Conservation (phyloP, 768 basidiomycete species). For the Tylopilus plumbeoviolaceoides region DNA sequence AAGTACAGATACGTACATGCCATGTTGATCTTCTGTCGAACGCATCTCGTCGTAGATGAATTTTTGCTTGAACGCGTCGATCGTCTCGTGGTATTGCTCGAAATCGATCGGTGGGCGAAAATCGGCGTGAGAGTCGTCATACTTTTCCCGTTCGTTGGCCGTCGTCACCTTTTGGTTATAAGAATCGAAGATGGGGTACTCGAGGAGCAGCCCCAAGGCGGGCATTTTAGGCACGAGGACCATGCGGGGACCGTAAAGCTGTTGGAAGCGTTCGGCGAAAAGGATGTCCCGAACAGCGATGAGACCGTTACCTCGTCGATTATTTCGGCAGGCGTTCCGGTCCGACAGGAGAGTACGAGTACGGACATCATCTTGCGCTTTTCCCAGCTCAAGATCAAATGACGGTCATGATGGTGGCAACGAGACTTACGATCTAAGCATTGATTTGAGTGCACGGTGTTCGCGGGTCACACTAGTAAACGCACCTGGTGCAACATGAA, state of each 20-base stretch:
- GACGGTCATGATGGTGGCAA: neutral
- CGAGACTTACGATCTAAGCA: conserved; percentile 29
- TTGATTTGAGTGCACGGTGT: conserved; percentile 15
- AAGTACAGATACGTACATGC: conserved; percentile 51
- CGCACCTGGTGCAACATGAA: conserved; percentile 98
- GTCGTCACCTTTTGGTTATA: conserved; percentile 61
- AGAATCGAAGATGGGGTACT: conserved; percentile 76
- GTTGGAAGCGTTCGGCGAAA: neutral
- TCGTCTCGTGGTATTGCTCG: conserved; percentile 56
- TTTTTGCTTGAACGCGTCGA: conserved; percentile 79
- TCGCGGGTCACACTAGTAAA: conserved; percentile 10
- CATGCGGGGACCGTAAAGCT: conserved; percentile 74
- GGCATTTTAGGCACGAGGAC: conserved; percentile 96
- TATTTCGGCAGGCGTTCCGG: conserved; percentile 66
- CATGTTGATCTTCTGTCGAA: conserved; percentile 71
- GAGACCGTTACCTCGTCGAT: conserved; percentile 58
- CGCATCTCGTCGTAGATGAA: conserved; percentile 88
- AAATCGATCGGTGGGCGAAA: conserved; percentile 75
- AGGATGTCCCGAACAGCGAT: neutral
- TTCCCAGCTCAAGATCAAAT: conserved; percentile 9
- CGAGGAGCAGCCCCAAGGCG: conserved; percentile 86
- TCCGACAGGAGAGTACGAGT: conserved; percentile 75
- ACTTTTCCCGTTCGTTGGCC: conserved; percentile 39
- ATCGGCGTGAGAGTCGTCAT: conserved; percentile 51
- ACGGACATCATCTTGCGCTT: conserved; percentile 97